Evolutionary conservation across 1,139 yeast species (phyloP), one percentile per base, ranked within the genome.

Genomic region (Yamadazyma trypodendri): DNA sequence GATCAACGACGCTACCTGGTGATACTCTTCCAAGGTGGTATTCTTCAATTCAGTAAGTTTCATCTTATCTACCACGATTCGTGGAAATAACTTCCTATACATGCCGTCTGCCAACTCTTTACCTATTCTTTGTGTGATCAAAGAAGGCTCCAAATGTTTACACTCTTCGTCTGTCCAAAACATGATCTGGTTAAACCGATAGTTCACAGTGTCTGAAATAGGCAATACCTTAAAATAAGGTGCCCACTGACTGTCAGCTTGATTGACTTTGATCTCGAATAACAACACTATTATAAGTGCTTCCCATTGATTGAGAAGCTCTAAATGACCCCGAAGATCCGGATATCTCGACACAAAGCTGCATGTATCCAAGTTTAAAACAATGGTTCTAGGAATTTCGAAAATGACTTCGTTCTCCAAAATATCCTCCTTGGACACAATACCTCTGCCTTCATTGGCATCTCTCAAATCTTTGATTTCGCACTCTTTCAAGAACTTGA

Each of bases 161-260:
- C 85, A 56, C 41, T 81, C 81, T 2, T 60, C 62, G 1, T 73
- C 76, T 2, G 50, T 48, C 97, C 97, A 92, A 52, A 80, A 88
- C 79, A 89, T 84, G 41, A 90, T 74, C 34, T 84, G 85, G 51
- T 81, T 73, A 55, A 85, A 81, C 12, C 60, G 50, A 41, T 61
- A 62, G 40, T 57, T 52, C 13, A 52, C 50, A 5, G 37, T 35
- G 33, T 65, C 69, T 13, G 41, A 42, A 16, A 65, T 47, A 0
- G 97, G 97, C 35, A 92, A 65, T 0, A 89, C 77, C 24, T 75
- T 65, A 43, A 88, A 77, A 58, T 92, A 92, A 1, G 79, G 73
- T 39, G 54, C 56, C 95, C 96, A 90, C 25, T 61, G 65, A 35
- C 86, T 77, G 9, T 60, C 46, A 1, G 60, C 63, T 4, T 68